Evolutionary conservation across 164 flowering plant genomes (phyloP).

Genomic region (Vitis labrusca): DNA sequence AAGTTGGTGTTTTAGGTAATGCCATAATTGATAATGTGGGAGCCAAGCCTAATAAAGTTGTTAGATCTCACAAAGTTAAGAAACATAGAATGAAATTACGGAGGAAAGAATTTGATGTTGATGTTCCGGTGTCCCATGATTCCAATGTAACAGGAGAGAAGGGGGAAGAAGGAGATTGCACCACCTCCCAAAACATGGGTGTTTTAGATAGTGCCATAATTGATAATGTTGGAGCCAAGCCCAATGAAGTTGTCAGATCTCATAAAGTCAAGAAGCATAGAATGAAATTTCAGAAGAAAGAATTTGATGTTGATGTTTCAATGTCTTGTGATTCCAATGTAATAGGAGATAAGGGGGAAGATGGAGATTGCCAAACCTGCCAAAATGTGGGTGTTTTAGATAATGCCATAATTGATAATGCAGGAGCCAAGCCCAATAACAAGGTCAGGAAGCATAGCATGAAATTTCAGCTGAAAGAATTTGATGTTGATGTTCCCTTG

Average conservation of each 20-base stretch:
- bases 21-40: too few species aligned
- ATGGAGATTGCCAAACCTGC: not conserved
- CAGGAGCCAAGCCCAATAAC: slow-evolving; percentile 10
- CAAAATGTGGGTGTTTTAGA: not conserved
- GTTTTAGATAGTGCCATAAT: too few species aligned
- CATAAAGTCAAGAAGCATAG: too few species aligned
- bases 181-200: too few species aligned
- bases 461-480: slow-evolving; percentile 10
- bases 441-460: slow-evolving; percentile 5
- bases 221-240: too few species aligned
- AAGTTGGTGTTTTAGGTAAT: too few species aligned
- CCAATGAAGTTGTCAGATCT: too few species aligned
- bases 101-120: not conserved
- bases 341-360: not conserved
- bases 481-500: slow-evolving; percentile 30
- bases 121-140: not conserved
- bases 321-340: not conserved
- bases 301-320: not conserved
- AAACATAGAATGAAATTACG: too few species aligned
- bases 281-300: too few species aligned
- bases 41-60: too few species aligned
- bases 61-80: too few species aligned
- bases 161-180: not conserved
- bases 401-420: slow-evolving; percentile 3
- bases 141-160: too few species aligned